Evolutionary conservation across 2,329 filamentous ascomycete species (phyloP).

Genomic region (Colletotrichum kahawae): DNA sequence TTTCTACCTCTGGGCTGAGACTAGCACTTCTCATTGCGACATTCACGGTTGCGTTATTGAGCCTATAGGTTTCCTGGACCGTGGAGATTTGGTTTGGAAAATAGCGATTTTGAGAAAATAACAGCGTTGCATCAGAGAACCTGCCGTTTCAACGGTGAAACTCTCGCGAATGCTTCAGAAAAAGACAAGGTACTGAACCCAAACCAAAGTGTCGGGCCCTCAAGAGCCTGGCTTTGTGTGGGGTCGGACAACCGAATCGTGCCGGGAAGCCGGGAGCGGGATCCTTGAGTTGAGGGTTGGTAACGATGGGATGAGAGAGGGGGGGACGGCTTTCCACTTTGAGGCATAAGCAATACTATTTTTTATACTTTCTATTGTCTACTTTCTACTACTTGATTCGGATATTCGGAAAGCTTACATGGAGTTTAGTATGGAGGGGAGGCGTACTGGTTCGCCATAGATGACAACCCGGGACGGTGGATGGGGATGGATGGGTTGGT

Average conservation of each 20-base stretch:
- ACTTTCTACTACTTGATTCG: neutral
- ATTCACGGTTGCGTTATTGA: neutral
- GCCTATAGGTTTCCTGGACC: neutral
- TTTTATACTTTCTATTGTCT: neutral
- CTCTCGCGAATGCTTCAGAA: neutral
- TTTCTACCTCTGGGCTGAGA: neutral
- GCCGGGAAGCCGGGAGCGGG: neutral
- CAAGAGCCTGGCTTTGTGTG: accelerated
- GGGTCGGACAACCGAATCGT: neutral
- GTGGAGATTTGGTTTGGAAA: neutral
- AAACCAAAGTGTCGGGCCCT: neutral
- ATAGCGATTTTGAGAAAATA: neutral
- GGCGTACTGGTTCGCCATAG: neutral
- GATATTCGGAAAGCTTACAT: neutral
- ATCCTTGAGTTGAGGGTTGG: neutral
- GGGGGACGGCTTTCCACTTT: neutral
- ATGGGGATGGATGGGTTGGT: neutral
- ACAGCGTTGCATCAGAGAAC: neutral
- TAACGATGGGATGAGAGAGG: neutral
- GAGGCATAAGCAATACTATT: neutral
- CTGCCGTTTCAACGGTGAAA: neutral
- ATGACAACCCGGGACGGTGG: neutral
- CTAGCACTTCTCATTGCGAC: constrained; percentile 5
- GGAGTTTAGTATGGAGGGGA: neutral
- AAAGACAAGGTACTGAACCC: neutral